These are phyloP conservation scores for slime mould (Dictyostelium discoideum) DNA, from an alignment of 78 protist genomes.

Conservation along the genomic window dicty_2.7 NC_007088.5:2282001-2282500, in stretches of 20 bases:
- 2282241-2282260: neutral
- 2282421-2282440: neutral
- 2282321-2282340: conserved; percentile 45
- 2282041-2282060: neutral
- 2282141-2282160: neutral
- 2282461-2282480: neutral
- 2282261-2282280: conserved; percentile 12
- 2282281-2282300: neutral
- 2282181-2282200: too few species aligned
- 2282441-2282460: neutral
- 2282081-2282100: conserved; percentile 30
- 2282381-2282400: conserved; percentile 18
- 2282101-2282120: neutral
- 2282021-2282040: neutral
- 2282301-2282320: conserved; percentile 11
- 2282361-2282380: conserved; percentile 13
- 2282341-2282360: conserved; percentile 14
- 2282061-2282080: conserved; percentile 4
- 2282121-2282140: neutral
- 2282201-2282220: conserved; percentile 15
- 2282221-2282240: conserved; percentile 11
- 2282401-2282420: neutral
- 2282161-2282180: neutral
- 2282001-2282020: too few species aligned
- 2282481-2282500: neutral